A percentile compares a stretch with the other conserved stretches of the same genome.
phyloP scores from a whole-genome alignment of 352 stramenopile genomes.

The Globisporangium cylindrosporum region DNA sequence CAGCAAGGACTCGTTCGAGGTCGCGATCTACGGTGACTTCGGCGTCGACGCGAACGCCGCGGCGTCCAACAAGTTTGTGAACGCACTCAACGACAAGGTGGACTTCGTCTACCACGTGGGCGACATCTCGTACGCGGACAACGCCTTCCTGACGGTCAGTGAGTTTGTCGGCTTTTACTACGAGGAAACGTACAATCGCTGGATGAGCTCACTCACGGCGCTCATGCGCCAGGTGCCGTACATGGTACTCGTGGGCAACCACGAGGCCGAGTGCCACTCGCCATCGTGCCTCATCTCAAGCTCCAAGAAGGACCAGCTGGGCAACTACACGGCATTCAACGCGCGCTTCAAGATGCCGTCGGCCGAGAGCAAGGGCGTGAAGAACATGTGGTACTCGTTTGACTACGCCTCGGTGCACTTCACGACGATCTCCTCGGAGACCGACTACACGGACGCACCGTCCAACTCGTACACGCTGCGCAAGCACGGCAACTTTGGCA shows the following conservation, averaged over 20 bases:
- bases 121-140: conserved; percentile 57
- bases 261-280: conserved; percentile 87
- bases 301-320: conserved; percentile 49
- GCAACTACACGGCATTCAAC: conserved; percentile 87
- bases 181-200: conserved; percentile 86
- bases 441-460: conserved; percentile 42
- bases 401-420: conserved; percentile 83
- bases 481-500: conserved; percentile 43
- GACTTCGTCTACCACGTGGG: conserved; percentile 74
- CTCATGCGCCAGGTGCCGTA: conserved; percentile 63
- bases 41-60: conserved; percentile 41
- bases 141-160: conserved; percentile 23
- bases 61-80: conserved; percentile 31
- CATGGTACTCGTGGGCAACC: conserved; percentile 85
- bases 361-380: conserved; percentile 40
- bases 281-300: conserved; percentile 47
- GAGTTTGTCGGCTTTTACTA: conserved; percentile 72
- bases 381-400: conserved; percentile 91
- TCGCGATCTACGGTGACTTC: conserved; percentile 56
- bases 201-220: conserved; percentile 62
- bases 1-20: conserved; percentile 36
- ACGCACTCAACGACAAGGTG: conserved; percentile 21
- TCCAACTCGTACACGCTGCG: conserved; percentile 32
- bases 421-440: conserved; percentile 79
- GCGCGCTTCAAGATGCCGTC: conserved; percentile 85